Conservation (phyloP, 768 basidiomycete species). For the Boletus tylopilopsis region DNA sequence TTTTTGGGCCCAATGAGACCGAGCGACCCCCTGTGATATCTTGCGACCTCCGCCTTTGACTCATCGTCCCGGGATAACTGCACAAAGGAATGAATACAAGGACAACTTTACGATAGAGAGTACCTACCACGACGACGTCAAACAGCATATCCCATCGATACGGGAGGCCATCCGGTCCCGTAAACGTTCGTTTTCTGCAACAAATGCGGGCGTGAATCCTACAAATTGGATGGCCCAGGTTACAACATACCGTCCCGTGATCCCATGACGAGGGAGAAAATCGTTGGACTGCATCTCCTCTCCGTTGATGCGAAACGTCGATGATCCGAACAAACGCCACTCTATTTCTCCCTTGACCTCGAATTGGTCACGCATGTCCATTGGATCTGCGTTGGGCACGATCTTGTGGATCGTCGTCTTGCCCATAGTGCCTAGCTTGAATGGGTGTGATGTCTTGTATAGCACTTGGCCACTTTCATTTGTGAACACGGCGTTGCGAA, state of each 20-base stretch:
- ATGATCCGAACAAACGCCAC: slow-evolving; percentile 24
- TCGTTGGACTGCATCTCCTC: slow-evolving; percentile 20
- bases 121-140: slow-evolving; percentile 12
- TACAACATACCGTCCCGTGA: slow-evolving; percentile 12
- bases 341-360: slow-evolving; percentile 32
- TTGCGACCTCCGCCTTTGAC: slow-evolving; percentile 8
- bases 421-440: background rate
- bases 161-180: slow-evolving; percentile 28
- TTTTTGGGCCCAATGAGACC: slow-evolving; percentile 16
- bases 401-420: slow-evolving; percentile 24
- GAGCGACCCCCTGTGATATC: slow-evolving; percentile 14
- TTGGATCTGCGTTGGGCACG: slow-evolving; percentile 10
- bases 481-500: slow-evolving; percentile 20
- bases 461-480: slow-evolving; percentile 22
- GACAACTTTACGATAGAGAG: too few species aligned
- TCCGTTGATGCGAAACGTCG: slow-evolving; percentile 29
- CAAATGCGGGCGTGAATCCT: background rate
- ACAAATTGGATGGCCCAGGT: background rate
- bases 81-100: background rate
- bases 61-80: slow-evolving; percentile 18
- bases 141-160: slow-evolving; percentile 30
- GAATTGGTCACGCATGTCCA: slow-evolving; percentile 27
- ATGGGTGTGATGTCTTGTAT: slow-evolving; percentile 21
- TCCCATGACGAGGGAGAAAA: slow-evolving; percentile 21
- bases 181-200: slow-evolving; percentile 24